Evolutionary conservation across 768 basidiomycete genomes (phyloP), one percentile per base, ranked within the genome.

Genomic region (Cyclocybe cylindracea): DNA sequence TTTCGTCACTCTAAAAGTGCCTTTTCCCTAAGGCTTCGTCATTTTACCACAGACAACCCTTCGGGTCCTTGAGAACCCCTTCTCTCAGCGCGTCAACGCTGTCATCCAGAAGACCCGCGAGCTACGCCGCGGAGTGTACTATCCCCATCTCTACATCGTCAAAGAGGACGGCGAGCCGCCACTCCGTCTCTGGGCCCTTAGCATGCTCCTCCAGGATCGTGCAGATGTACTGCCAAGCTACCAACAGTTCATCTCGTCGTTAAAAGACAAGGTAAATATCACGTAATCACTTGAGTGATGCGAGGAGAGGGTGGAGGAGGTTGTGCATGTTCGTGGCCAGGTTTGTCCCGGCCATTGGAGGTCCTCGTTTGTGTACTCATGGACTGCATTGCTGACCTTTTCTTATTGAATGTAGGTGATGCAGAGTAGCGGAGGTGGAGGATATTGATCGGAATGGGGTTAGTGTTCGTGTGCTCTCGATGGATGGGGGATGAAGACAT

Each of bases 161-260:
- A 99, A 98, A 73, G 94, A 98, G 67, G 97, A 99, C 60, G 96
- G 94, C 53, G 97, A 99, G 70, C 91, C 94, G 5, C 88, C 94
- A 40, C 76, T 99, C 63, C 79, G 95, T 54, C 79, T 94, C 53
- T 99, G 97, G 97, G 97, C 96, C 1, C 79, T 99, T 54, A 94
- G 91, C 64, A 83, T 84, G 62, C 82, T 99, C 58, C 89, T 98
- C 59, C 96, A 98, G 72, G 97, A 98, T 70, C 87, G 97, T 51
- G 87, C 92, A 61, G 97, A 99, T 68, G 86, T 91, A 54, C 76
- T 93, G 64, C 94, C 94, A 44, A 97, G 94, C 67, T 99, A 98
- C 71, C 89, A 94, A 63, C 96, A 98, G 68, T 98, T 92, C 71
- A 82, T 97, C 61, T 83, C 82, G 32, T 85, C 89, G 55, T 70